These are phyloP conservation scores for Cutaneotrichosporon sp. DNA, from an alignment of 1,284 basidiomycete genomes.

Conservation along the genomic window DNA sequence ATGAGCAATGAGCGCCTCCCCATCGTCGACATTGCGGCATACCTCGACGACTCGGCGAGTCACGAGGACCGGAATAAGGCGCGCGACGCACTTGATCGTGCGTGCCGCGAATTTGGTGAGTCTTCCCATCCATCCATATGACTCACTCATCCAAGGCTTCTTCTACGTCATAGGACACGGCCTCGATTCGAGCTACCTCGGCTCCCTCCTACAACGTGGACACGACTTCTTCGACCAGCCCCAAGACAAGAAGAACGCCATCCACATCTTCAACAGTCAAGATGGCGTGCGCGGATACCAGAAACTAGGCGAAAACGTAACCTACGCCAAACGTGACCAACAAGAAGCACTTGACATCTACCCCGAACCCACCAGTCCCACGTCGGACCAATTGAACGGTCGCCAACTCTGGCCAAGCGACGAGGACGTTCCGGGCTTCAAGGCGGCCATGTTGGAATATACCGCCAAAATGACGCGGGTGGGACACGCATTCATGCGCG, in stretches of 20 bases:
- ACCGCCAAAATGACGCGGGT: slow-evolving; percentile 75
- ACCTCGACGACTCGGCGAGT: slow-evolving; percentile 25
- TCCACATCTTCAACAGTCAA: slow-evolving; percentile 56
- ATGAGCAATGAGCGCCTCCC: slow-evolving; percentile 34
- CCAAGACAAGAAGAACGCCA: slow-evolving; percentile 68
- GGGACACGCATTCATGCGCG: slow-evolving; percentile 49
- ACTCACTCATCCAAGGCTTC: not conserved
- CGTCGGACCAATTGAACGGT: slow-evolving; percentile 1
- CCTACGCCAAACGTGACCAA: slow-evolving; percentile 75
- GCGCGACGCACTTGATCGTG: slow-evolving; percentile 65
- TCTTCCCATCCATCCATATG: not conserved
- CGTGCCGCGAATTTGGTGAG: slow-evolving; percentile 60
- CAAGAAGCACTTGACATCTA: slow-evolving; percentile 83
- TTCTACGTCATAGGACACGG: slow-evolving; percentile 9
- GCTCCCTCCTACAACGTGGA: slow-evolving; percentile 59
- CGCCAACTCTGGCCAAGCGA: slow-evolving; percentile 4
- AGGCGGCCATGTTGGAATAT: slow-evolving; percentile 67
- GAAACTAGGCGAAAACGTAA: slow-evolving; percentile 72
- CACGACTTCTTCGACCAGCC: slow-evolving; percentile 69
- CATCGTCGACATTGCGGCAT: slow-evolving; percentile 48
- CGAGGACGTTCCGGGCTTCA: slow-evolving; percentile 53
- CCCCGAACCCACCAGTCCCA: slow-evolving; percentile 38
- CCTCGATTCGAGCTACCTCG: not conserved
- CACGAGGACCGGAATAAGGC: slow-evolving; percentile 41
- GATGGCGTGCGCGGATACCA: slow-evolving; percentile 61